Base-by-base conservation (phyloP, 2,329 filamentous ascomycete genomes). In the Setomelanomma holmii region DNA sequence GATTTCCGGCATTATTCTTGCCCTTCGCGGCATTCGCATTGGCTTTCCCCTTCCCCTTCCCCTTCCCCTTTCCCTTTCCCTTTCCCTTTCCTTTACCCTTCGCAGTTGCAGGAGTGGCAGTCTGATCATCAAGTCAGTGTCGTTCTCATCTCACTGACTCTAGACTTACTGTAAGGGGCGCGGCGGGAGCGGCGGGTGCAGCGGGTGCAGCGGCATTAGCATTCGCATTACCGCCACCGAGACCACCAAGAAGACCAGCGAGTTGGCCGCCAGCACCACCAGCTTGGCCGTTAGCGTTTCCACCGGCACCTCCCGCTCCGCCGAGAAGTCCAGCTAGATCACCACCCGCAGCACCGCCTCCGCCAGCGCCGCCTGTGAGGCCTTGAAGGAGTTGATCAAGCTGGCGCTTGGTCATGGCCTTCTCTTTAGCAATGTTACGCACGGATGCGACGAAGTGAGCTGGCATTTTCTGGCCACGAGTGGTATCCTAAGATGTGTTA, bases 331-430 rank as follows among this genome's bases (percentile, higher is more conserved):
- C 55, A 34, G 36, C 47, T 6, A 61, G 51, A 10, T 42, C 60
- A 8, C 49, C 58, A 24, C 49, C 55, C 33, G 43, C 59, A 34
- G 51, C 59, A 5, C 23, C 57, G 8, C 53, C n/a, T n/a, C n/a
- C 50, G 16, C 38, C 55, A 16, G 30, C 51, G n/a, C 51, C 56
- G 35, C 59, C 65, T 8, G 53, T 53, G 16, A 69, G 36, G 1
- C 38, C 51, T 8, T 57, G 58, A 6, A 70, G 58, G 22, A 70
- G 46, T 38, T 65, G 58, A 36, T 68, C 66, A 24, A 68, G 63
- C 48, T 69, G 63, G 5, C 68, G 61, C 61, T 66, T 71, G 17
- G 52, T 59, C 33, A 45, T 49, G 11, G 58, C 22, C 50, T 67
- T 66, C 50, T 69, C 66, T 36, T 45, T 33, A 3, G 58, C 56